Evolutionary conservation across 306 rosid species (phyloP).

Genomic region (Senna siamea): DNA sequence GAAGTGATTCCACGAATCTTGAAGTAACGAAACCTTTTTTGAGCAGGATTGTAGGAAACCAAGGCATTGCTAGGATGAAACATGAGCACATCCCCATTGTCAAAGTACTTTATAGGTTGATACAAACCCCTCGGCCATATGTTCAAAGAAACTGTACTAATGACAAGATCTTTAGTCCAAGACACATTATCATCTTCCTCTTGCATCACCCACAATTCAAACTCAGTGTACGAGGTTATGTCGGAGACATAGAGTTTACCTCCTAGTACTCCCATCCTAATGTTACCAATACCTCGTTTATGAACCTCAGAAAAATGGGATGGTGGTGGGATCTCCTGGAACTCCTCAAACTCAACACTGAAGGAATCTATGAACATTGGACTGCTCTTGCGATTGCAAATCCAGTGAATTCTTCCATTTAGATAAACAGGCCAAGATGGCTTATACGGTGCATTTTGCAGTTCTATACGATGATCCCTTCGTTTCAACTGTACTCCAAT

Average conservation of each 20-base stretch:
- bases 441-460: background rate
- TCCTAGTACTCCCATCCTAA: background rate
- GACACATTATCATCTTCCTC: background rate
- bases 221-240: background rate
- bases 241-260: background rate
- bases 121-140: constrained; percentile 18
- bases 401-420: background rate
- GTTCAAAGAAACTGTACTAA: background rate
- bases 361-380: background rate
- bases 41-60: background rate
- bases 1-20: constrained; percentile 12
- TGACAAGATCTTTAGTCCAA: background rate
- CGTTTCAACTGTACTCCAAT: background rate
- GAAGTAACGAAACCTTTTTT: background rate
- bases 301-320: background rate
- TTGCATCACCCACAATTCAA: background rate
- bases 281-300: background rate
- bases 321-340: background rate
- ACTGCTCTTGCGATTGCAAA: background rate
- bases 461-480: background rate
- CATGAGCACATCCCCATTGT: constrained; percentile 20
- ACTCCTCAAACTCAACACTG: background rate
- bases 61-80: constrained; percentile 23
- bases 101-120: constrained; percentile 19
- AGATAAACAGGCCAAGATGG: background rate